Evolutionary conservation across 352 stramenopile species (phyloP).

Genomic region (Phytophthora multivora): DNA sequence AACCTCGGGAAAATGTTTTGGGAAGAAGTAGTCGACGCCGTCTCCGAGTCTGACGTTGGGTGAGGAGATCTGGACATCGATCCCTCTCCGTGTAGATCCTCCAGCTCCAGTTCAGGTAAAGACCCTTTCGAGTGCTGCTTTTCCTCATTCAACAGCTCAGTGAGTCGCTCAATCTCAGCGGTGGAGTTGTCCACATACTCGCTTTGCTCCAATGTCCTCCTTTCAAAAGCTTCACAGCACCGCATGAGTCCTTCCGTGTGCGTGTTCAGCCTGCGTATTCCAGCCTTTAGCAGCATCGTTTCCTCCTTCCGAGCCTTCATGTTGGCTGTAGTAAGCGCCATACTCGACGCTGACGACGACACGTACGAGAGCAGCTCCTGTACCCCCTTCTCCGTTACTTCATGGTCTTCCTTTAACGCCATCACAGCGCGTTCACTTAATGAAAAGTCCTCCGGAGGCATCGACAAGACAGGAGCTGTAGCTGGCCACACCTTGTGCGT

Average conservation of each 20-base stretch:
- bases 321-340: constrained; percentile 40
- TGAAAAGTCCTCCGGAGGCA: constrained; percentile 50
- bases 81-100: constrained; percentile 28
- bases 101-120: constrained; percentile 28
- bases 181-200: constrained; percentile 47
- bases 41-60: constrained; percentile 36
- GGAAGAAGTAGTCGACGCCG: constrained; percentile 37
- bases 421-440: constrained; percentile 47
- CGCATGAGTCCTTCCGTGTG: constrained; percentile 56
- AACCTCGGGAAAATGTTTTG: constrained; percentile 42
- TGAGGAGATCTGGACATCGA: constrained; percentile 26
- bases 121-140: constrained; percentile 13
- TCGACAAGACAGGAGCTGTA: constrained; percentile 26
- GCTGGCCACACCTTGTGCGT: constrained; percentile 48
- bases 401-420: constrained; percentile 74
- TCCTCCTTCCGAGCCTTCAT: constrained; percentile 59
- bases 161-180: constrained; percentile 53
- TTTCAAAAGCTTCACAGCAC: constrained; percentile 54
- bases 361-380: constrained; percentile 64
- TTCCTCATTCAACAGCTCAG: constrained; percentile 38
- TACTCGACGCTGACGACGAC: constrained; percentile 24
- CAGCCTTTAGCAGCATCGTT: constrained; percentile 54
- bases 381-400: constrained; percentile 61
- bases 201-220: constrained; percentile 46
- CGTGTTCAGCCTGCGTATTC: constrained; percentile 41